Evolutionary conservation across 345 rosid species (phyloP), one percentile per base, ranked within the genome.

Genomic region (Eucalyptus victrix): DNA sequence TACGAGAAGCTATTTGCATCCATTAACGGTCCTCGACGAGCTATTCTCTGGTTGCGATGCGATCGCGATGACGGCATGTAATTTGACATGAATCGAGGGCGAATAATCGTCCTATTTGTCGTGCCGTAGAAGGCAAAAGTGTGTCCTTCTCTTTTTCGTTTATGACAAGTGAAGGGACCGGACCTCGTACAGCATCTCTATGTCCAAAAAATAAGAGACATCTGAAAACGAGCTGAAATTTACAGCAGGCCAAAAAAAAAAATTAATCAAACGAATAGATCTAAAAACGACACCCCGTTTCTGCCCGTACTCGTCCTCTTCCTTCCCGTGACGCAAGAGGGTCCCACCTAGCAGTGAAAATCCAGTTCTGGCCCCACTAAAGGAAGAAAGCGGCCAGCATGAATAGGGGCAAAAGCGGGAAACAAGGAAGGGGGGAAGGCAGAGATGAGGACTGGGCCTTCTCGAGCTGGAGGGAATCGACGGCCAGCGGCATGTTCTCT

Each of bases 401-500:
- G 47, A 76, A 1, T 2, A 76, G 83, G 47, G 83, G 83, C 47
- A 76, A 21, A 40, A 76, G 83, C 47, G 28, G 83, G 83, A 76
- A 88, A 21, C 58, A 53, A 94, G 88, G 28, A 80, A 4, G 47
- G 90, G n/a, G 53, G 15, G 88, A 86, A 89, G 90, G 58, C 12
- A 89, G 49, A 23, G 97, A 92, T 37, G 94, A 88, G 26, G 99
- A 91, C 87, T 90, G 92, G 45, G 92, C 90, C 88, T 60, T 92
- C 54, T 94, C 94, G 80, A 98, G 94, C 94, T 97, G 98, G 13
- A 97, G 96, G 85, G 99, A 98, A 93, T 98, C 99, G 80, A 97
- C 99, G 60, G 99, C 99, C 87, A 98, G 92, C 6, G 99, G 99
- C 99, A 98, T 98, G 96, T 97, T 96, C 93, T 98, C 99, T 90